A percentile compares a stretch with the other conserved stretches of the same genome.
Conservation (phyloP, 345 rosid species). For the Lagerstroemia speciosa region DNA sequence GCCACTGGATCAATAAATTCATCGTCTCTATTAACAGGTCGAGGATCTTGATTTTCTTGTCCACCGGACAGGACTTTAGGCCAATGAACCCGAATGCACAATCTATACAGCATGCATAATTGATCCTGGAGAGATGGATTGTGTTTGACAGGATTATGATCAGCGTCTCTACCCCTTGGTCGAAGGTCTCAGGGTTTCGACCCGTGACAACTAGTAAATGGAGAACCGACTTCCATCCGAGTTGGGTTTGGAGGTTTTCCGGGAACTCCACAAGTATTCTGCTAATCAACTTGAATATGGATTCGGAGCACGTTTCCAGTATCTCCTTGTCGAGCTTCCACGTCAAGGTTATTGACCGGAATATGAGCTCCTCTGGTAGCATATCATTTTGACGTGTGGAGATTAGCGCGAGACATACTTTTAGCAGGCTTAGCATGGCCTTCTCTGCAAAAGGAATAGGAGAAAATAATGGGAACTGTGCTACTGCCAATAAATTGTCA, state of each 20-base stretch:
- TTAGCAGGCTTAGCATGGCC: conserved; percentile 54
- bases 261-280: conserved; percentile 52
- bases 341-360: conserved; percentile 75
- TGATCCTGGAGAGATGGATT: conserved; percentile 34
- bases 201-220: conserved; percentile 68
- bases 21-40: conserved; percentile 69
- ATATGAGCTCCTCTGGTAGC: conserved; percentile 54
- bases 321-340: conserved; percentile 86
- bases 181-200: conserved; percentile 58
- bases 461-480: conserved; percentile 73
- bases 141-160: conserved; percentile 51
- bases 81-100: conserved; percentile 78
- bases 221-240: conserved; percentile 80
- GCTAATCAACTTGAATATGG: conserved; percentile 51
- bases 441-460: conserved; percentile 76
- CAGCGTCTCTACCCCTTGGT: conserved; percentile 61
- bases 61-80: conserved; percentile 52
- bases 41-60: conserved; percentile 58
- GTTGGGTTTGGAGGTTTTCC: conserved; percentile 46
- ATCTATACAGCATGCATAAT: conserved; percentile 61
- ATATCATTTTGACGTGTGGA: conserved; percentile 37
- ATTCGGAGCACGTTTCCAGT: conserved; percentile 55
- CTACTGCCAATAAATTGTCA: conserved; percentile 49
- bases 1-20: conserved; percentile 45
- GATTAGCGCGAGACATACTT: conserved; percentile 52